Evolutionary conservation across 371 early-diverging fungal genomes (phyloP).

Genomic region (Chytridiales sp.): DNA sequence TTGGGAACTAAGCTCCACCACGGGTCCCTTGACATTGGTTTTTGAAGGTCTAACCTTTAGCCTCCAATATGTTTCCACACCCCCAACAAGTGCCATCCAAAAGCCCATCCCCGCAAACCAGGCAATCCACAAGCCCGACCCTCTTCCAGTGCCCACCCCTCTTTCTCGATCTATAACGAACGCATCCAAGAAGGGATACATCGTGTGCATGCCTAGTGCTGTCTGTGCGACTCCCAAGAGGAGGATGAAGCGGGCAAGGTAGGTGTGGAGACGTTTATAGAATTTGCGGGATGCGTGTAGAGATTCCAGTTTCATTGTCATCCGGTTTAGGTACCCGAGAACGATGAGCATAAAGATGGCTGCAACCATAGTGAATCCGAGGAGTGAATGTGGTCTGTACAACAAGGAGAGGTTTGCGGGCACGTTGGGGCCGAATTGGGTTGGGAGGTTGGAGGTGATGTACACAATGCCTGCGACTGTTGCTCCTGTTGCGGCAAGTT

Average conservation of each 20-base stretch:
- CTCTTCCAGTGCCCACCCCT: conserved; percentile 5
- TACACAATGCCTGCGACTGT: not conserved
- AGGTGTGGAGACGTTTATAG: conserved; percentile 14
- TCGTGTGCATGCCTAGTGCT: conserved; percentile 33
- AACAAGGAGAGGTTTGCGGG: not conserved
- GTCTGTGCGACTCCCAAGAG: conserved; percentile 30
- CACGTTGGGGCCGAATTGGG: not conserved
- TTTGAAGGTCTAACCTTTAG: conserved; percentile 1
- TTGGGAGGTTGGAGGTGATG: not conserved
- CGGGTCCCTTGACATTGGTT: not conserved
- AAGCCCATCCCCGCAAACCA: conserved; percentile 23
- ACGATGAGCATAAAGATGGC: not conserved
- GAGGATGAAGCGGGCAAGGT: conserved; percentile 21
- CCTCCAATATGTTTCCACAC: conserved; percentile 26
- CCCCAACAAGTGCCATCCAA: conserved; percentile 31
- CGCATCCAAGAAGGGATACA: conserved; percentile 32
- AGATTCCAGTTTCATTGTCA: not conserved
- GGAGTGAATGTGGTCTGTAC: not conserved
- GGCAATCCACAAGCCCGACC: conserved; percentile 24
- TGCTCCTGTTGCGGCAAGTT: conserved; percentile 13
- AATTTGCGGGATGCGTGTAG: conserved; percentile 13
- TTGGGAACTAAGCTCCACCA: not conserved
- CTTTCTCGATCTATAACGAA: conserved; percentile 2
- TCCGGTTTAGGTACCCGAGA: not conserved
- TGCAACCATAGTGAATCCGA: not conserved